phyloP scores from a whole-genome alignment of 2,329 filamentous ascomycete genomes.

The Cucurbitaria berberidis region DNA sequence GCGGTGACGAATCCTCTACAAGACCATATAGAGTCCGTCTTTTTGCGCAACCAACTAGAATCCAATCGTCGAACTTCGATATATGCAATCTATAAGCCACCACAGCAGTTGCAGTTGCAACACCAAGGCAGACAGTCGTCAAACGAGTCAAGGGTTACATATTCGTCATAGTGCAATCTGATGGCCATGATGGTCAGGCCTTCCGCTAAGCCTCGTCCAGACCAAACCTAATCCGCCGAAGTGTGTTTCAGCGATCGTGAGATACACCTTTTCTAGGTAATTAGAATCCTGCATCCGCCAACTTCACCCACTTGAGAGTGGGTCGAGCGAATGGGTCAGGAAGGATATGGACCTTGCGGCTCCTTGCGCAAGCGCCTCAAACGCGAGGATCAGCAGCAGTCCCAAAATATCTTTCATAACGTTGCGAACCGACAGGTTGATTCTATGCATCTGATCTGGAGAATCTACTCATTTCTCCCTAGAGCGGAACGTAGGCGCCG shows the following conservation, averaged over 20 bases:
- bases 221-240: background rate
- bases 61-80: background rate
- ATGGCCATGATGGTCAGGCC: background rate
- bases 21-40: background rate
- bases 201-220: background rate
- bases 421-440: background rate
- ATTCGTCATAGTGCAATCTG: background rate
- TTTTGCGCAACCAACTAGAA: background rate
- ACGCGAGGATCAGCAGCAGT: background rate
- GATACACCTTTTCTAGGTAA: background rate
- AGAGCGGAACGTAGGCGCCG: background rate
- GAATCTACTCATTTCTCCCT: background rate
- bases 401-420: background rate
- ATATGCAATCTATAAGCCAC: background rate
- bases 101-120: background rate
- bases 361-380: background rate
- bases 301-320: background rate
- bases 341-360: background rate
- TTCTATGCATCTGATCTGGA: background rate
- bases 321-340: background rate
- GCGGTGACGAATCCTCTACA: too few relatives aligned
- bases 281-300: background rate
- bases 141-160: background rate
- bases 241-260: slow-evolving; percentile 1
- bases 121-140: background rate